These are phyloP conservation scores for Myochromella boudieri DNA, from an alignment of 768 basidiomycete species.

Conservation along the genomic window DNA sequence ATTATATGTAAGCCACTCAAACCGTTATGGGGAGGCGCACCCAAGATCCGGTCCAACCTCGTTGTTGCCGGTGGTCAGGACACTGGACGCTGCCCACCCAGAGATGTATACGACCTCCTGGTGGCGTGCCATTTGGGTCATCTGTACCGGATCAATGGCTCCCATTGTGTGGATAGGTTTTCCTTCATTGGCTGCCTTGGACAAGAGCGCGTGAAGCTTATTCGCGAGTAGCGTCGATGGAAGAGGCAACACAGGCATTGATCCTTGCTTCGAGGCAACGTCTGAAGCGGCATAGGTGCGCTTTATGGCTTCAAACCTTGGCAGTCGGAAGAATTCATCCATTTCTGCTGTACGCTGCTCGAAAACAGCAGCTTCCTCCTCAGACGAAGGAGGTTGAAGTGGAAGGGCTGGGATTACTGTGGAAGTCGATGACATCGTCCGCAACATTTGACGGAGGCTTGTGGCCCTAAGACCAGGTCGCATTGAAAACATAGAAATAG, in stretches of 20 bases:
- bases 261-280: slow-evolving; percentile 89
- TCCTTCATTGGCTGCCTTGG: slow-evolving; percentile 57
- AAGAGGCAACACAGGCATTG: slow-evolving; percentile 73
- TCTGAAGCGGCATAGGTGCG: slow-evolving; percentile 79
- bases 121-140: slow-evolving; percentile 90
- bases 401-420: slow-evolving; percentile 44
- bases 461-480: slow-evolving; percentile 25
- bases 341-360: slow-evolving; percentile 61
- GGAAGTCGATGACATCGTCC: slow-evolving; percentile 44
- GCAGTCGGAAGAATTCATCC: slow-evolving; percentile 69
- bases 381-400: slow-evolving; percentile 54
- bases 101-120: slow-evolving; percentile 91
- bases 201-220: slow-evolving; percentile 76
- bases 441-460: slow-evolving; percentile 23
- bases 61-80: slow-evolving; percentile 87
- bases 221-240: slow-evolving; percentile 79
- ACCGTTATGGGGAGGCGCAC: slow-evolving; percentile 43
- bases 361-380: slow-evolving; percentile 60
- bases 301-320: slow-evolving; percentile 72
- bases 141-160: slow-evolving; percentile 90
- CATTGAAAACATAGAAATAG: slow-evolving; percentile 27
- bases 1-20: slow-evolving; percentile 1
- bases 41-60: slow-evolving; percentile 93
- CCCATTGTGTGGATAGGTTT: slow-evolving; percentile 89
- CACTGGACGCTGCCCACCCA: slow-evolving; percentile 87